Evolutionary conservation across 1,139 yeast species (phyloP), one percentile per base, ranked within the genome.

Genomic region (Debaryomyces sp.): DNA sequence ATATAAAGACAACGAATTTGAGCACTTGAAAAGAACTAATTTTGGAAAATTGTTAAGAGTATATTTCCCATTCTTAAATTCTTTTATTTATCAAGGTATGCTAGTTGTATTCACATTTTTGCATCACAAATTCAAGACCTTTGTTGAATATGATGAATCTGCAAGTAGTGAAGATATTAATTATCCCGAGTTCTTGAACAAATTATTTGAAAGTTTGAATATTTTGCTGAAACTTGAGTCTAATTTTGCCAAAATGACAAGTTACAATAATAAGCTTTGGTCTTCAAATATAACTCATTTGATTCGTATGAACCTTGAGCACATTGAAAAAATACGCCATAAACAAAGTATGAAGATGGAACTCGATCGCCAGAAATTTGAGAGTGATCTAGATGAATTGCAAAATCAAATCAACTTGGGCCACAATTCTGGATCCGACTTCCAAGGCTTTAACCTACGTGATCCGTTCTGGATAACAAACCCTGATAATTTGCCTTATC

Each of bases 51-150:
- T 68, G 23, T 71, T 75, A 54, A 55, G 75, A 41, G 55, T 61
- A 4, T 61, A 63, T 43, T 77, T 71, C 54, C 84, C 84, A 18
- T 78, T 77, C 51, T 68, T 78, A 49, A 77, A 76, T 53, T 70
- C 80, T 1, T 78, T 78, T 45, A 64, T 78, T 15, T 78, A 79
- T 57, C 84, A 80, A 55, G 81, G 83, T 1, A 66, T 80, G 41
- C 76, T 80, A 48, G 82, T 79, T 21, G 68, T 76, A 15, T 80
- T 75, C 59, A 78, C 82, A 0, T 63, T 79, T 51, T 62, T 80
- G 53, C 79, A 77, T 55, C 66, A 75, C 49, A 75, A 75, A 32
- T 70, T 65, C 39, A 66, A 66, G 32, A 73, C 70, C 22, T 69
- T 79, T 50, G 59, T 72, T 26, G 55, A 55, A 21, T 61, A 57